These are phyloP conservation scores for Globisporangium paroecandrum DNA, from an alignment of 352 stramenopile species.

Conservation along the genomic window DNA sequence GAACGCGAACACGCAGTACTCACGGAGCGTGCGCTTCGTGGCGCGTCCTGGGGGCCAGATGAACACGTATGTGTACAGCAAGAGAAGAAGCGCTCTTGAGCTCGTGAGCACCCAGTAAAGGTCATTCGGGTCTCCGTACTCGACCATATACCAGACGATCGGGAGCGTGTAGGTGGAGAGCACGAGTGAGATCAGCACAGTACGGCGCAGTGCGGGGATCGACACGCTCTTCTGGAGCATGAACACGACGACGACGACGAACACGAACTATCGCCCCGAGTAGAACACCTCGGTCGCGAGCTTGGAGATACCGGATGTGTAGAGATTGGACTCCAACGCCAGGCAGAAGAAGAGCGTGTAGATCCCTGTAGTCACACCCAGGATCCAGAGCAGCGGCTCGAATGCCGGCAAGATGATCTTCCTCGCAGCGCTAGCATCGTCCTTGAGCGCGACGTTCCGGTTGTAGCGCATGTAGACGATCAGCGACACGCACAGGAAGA, in stretches of 20 bases:
- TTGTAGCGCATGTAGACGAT: slow-evolving; percentile 29
- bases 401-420: slow-evolving; percentile 71
- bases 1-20: slow-evolving; percentile 10
- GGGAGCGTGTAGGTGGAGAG: slow-evolving; percentile 37
- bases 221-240: slow-evolving; percentile 68
- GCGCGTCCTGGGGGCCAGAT: neutral
- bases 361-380: slow-evolving; percentile 24
- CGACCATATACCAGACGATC: slow-evolving; percentile 14
- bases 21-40: slow-evolving; percentile 2
- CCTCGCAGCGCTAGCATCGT: slow-evolving; percentile 29
- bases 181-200: slow-evolving; percentile 34
- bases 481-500: slow-evolving; percentile 13
- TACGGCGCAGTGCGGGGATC: slow-evolving; percentile 40
- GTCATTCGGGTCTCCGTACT: neutral
- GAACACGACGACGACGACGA: slow-evolving; percentile 46
- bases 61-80: slow-evolving; percentile 27
- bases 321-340: slow-evolving; percentile 28
- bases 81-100: slow-evolving; percentile 22
- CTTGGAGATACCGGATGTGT: slow-evolving; percentile 25
- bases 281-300: slow-evolving; percentile 41
- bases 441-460: slow-evolving; percentile 27
- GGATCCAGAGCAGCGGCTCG: slow-evolving; percentile 59
- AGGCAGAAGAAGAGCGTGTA: slow-evolving; percentile 37
- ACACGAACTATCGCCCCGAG: slow-evolving; percentile 47
- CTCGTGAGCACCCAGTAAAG: slow-evolving; percentile 17